Evolutionary conservation across 768 basidiomycete species (phyloP), one percentile per base, ranked within the genome.

Genomic region (Suillus plorans): DNA sequence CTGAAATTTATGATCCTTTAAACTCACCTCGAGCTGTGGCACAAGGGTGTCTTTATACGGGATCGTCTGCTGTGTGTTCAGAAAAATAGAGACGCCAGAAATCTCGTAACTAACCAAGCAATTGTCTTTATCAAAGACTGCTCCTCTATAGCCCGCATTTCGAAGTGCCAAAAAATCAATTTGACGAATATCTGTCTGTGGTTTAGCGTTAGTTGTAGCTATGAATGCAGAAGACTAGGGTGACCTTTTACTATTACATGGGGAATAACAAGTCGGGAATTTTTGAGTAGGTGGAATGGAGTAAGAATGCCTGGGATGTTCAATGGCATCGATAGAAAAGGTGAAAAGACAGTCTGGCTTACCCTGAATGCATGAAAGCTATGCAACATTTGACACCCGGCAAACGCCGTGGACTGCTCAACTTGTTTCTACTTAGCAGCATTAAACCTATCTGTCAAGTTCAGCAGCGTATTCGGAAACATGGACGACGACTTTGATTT

Each of bases 101-200:
- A 49, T n/a, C 2, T 57, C 57, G 5, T 20, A 4, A 79, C 90
- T 36, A 68, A 94, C 97, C 68, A 99, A 78, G 72, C 97, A 99
- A 70, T 99, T 99, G 73, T 99, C 97, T 78, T 99, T 98, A 83
- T 99, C 97, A 69, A 99, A 91, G 1, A 99, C 87, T 4, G 90
- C 92, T n/a, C 92, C 95, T 55, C 87, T 85, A 73, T 94, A 95
- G 5, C 96, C 95, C 9, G 88, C 86, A 63, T 81, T 80, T 63
- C 84, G 84, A 45, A 99, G 80, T 44, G 87, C 87, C 10, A 69
- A 69, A 81, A 94, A 95, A 76, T 96, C 86, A 70, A 96, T 82
- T 68, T 89, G 84, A 81, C 92, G 91, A 70, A 96, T 93, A 73
- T 93, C 93, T 92, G 82, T 73, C 88, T 89, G 79, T 68, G 66